Evolutionary conservation across 2,329 filamentous ascomycete genomes (phyloP).

Genomic region (Fusarium neocosmosporiellum): DNA sequence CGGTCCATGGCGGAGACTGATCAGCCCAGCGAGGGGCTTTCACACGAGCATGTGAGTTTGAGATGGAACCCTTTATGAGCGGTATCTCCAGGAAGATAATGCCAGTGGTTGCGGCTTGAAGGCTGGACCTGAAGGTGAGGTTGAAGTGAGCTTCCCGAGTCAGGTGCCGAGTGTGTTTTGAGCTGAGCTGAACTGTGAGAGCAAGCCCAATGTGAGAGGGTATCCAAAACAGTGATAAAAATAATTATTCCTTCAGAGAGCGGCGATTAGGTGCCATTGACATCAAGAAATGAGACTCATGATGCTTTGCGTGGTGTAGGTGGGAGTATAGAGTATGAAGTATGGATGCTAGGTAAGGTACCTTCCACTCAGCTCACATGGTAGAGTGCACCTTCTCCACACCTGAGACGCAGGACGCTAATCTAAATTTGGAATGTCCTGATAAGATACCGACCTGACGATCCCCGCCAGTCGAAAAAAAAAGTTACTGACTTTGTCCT

Average conservation of each 20-base stretch:
- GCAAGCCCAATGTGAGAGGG: background rate
- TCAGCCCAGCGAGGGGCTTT: background rate
- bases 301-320: conserved; percentile 14
- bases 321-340: background rate
- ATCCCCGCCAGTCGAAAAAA: conserved; percentile 35
- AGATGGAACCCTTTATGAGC: background rate
- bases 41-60: background rate
- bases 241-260: background rate
- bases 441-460: conserved; percentile 41
- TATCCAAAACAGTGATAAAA: background rate
- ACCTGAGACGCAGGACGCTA: conserved; percentile 23
- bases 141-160: conserved; percentile 10
- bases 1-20: conserved; percentile 61
- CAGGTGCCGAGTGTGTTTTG: conserved; percentile 2
- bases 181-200: background rate
- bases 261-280: conserved; percentile 22
- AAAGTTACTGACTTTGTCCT: conserved; percentile 30
- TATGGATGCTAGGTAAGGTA: conserved; percentile 11
- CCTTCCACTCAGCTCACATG: conserved; percentile 17
- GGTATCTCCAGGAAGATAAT: background rate
- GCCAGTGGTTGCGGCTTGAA: conserved; percentile 4
- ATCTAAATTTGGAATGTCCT: conserved; percentile 17
- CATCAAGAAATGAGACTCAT: conserved; percentile 16
- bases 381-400: conserved; percentile 29
- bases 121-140: background rate